Conservation (phyloP, 305 asterid species). For the Solanum aculeatissimum region DNA sequence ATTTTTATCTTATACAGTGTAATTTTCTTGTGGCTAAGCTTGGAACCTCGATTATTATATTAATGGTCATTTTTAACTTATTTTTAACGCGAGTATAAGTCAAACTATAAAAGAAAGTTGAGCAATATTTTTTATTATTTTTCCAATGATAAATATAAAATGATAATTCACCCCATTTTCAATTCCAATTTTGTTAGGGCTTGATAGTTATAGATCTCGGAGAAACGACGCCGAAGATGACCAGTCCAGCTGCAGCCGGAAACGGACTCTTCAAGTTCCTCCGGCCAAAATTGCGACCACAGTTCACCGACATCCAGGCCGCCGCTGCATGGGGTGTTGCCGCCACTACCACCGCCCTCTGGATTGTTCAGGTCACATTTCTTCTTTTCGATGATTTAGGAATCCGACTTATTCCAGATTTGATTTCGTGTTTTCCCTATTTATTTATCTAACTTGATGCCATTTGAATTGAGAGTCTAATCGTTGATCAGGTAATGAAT, state of each 20-base stretch:
- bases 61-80: constrained; percentile 10
- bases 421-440: neutral
- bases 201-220: neutral
- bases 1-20: no score
- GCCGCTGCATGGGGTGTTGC: constrained; percentile 74
- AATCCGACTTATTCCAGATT: neutral
- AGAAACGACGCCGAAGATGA: constrained; percentile 20
- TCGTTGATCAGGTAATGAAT: neutral
- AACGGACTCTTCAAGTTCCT: constrained; percentile 30
- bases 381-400: neutral
- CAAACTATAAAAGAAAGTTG: no score
- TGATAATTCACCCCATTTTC: no score
- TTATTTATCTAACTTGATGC: neutral
- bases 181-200: constrained; percentile 12
- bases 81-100: no score
- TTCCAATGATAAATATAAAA: no score
- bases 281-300: constrained; percentile 28
- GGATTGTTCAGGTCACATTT: constrained; percentile 50
- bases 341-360: constrained; percentile 51
- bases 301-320: constrained; percentile 44
- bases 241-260: constrained; percentile 29
- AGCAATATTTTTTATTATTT: no score
- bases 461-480: neutral
- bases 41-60: constrained; percentile 17
- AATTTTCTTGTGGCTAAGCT: constrained; percentile 12